Conservation (phyloP, 2,329 filamentous ascomycete species). For the Pezicula neosporulosa region DNA sequence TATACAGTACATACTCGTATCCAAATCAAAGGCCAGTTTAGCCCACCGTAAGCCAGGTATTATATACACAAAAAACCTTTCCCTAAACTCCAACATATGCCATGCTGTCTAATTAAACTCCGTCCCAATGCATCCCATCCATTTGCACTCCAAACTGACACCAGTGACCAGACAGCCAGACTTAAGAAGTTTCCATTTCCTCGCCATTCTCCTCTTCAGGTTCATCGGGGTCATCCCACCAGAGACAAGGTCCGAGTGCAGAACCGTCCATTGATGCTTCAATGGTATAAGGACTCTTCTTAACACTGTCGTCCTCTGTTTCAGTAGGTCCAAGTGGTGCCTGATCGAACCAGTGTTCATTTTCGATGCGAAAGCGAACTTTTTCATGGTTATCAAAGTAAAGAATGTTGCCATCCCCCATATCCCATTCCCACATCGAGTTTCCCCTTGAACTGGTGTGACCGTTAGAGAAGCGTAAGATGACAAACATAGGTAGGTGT, state of each 20-base stretch:
- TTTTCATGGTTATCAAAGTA: constrained; percentile 90
- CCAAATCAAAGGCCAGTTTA: no score
- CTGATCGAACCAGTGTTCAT: constrained; percentile 90
- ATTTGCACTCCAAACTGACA: no score
- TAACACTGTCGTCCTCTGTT: constrained; percentile 53
- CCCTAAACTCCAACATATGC: no score
- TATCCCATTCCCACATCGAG: constrained; percentile 80
- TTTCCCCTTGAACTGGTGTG: constrained; percentile 63
- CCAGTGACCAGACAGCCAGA: no score
- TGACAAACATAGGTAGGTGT: constrained; percentile 5
- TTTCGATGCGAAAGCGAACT: constrained; percentile 80
- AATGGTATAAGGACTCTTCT: constrained; percentile 68
- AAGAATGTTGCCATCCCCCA: constrained; percentile 66
- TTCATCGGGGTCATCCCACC: constrained; percentile 50
- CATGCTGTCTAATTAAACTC: no score
- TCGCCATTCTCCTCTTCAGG: constrained; percentile 13
- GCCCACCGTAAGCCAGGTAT: no score
- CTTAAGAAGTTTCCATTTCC: constrained; percentile 15
- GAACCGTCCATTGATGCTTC: constrained; percentile 61
- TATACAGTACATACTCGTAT: no score
- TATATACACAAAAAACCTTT: no score
- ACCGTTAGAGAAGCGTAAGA: background rate
- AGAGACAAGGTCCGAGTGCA: constrained; percentile 59
- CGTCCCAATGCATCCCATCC: no score
- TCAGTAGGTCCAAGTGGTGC: constrained; percentile 66